phyloP scores from a whole-genome alignment of 2,329 filamentous ascomycete genomes.

The Daldinia eschscholtzii region DNA sequence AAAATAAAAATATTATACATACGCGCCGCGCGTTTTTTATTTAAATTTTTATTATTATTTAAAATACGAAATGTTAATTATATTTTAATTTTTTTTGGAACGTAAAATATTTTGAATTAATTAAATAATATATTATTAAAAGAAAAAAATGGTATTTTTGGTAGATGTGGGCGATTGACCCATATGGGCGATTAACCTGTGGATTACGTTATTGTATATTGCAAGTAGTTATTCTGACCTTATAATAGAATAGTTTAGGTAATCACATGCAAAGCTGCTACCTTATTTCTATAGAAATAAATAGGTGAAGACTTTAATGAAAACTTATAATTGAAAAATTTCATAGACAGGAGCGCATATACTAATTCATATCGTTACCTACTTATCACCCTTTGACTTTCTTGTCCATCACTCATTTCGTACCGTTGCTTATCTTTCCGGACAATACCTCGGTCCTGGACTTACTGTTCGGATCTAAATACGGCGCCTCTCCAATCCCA shows the following conservation, averaged over 20 bases:
- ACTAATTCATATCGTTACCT: neutral
- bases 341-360: too few relatives aligned
- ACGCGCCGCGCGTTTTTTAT: too few relatives aligned
- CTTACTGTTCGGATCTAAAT: slow-evolving; percentile 60
- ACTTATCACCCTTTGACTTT: neutral
- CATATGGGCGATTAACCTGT: too few relatives aligned
- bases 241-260: too few relatives aligned
- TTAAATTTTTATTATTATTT: neutral
- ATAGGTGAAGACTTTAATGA: too few relatives aligned
- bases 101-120: neutral
- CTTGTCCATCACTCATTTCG: neutral
- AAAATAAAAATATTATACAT: neutral
- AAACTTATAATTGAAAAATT: too few relatives aligned
- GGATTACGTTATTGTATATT: too few relatives aligned
- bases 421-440: neutral
- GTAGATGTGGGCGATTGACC: neutral
- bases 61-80: too few relatives aligned
- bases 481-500: slow-evolving; percentile 67
- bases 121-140: neutral
- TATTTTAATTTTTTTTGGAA: too few relatives aligned
- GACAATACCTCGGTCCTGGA: slow-evolving; percentile 26
- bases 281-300: too few relatives aligned
- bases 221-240: too few relatives aligned
- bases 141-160: neutral
- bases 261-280: too few relatives aligned